phyloP scores from a whole-genome alignment of 805 yeast species.

The Candida fluviatilis region DNA sequence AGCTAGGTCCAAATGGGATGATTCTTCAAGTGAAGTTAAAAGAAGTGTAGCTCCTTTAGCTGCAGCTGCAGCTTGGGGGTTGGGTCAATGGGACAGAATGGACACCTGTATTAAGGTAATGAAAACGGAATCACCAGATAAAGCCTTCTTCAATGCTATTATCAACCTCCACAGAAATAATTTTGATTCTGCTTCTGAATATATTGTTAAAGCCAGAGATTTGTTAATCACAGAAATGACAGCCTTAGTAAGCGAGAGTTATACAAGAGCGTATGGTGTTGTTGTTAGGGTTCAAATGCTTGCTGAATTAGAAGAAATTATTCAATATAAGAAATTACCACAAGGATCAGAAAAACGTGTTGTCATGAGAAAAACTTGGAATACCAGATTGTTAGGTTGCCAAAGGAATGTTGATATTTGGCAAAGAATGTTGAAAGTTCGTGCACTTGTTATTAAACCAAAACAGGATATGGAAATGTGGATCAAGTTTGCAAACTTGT shows the following conservation, averaged over 20 bases:
- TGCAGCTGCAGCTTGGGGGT: slow-evolving; percentile 99
- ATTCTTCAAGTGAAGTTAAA: slow-evolving; percentile 65
- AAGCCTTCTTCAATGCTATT: slow-evolving; percentile 92
- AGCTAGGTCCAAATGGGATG: slow-evolving; percentile 82
- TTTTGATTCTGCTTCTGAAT: slow-evolving; percentile 73
- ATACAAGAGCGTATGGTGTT: slow-evolving; percentile 93
- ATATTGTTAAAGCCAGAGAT: slow-evolving; percentile 83
- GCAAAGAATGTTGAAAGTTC: slow-evolving; percentile 91
- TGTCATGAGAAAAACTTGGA: slow-evolving; percentile 89
- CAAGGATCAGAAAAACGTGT: slow-evolving; percentile 76
- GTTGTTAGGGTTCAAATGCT: slow-evolving; percentile 96
- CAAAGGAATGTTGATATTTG: slow-evolving; percentile 98
- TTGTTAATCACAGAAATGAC: slow-evolving; percentile 88
- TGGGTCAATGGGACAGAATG: slow-evolving; percentile 96
- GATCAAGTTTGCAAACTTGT: slow-evolving; percentile 95
- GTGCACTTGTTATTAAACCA: slow-evolving; percentile 91
- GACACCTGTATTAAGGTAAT: slow-evolving; percentile 85
- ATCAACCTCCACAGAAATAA: slow-evolving; percentile 80
- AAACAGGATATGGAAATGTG: slow-evolving; percentile 96
- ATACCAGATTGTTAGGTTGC: slow-evolving; percentile 84
- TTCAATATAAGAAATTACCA: slow-evolving; percentile 80
- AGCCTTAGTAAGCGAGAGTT: slow-evolving; percentile 91
- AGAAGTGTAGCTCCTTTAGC: slow-evolving; percentile 93
- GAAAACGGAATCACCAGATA: slow-evolving; percentile 90
- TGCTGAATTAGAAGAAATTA: slow-evolving; percentile 93